Base-by-base conservation (phyloP, 2,329 filamentous ascomycete species). In the Chaetomium olivaceum region DNA sequence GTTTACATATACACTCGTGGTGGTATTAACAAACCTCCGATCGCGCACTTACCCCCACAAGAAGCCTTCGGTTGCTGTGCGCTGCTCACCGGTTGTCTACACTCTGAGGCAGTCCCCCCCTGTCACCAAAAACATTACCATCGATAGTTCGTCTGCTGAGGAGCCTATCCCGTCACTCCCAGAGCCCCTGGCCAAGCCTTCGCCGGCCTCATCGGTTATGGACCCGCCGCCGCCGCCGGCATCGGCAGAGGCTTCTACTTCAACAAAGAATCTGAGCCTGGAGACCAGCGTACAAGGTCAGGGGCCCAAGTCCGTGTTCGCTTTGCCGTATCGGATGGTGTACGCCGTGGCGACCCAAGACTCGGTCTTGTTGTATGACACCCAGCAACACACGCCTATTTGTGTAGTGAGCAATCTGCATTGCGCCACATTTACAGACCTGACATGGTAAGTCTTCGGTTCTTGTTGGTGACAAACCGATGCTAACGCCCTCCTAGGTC, bases 331-430 rank as follows among this genome's bases (percentile, higher is more conserved):
- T 77, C 89, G 95, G 29, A 93, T 99, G 82, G 86, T 99, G 0
- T 99, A 98, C 78, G 95, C 94, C 3, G 94, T 99, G 46, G 96
- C 95, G 8, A 99, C 95, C 0, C 94, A 98, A 75, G 95, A 99
- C 78, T 91, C 95, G 0, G 91, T 99, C 4, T 82, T 97, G 52
- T 84, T 99, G 25, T 99, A 99, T 75, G 95, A 99, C 77, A 99
- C 95, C 0, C 95, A 99, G 75, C 95, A 99, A 75, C 91, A 93
- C 73, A 96, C 92, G 8, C 95, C 95, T 2, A 82, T 99, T 43
- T 97, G 93, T 75, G 85, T 98, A 48, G 94, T 99, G 58, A 98
- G 93, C 84, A 99, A 99, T 74, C 80, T 99, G 70, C 95, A 99
- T 77, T 97, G 94, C 77, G 93, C 95, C 4, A 98, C 95, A 0